Base-by-base conservation (phyloP, 345 rosid genomes). In the Salix brachista region DNA sequence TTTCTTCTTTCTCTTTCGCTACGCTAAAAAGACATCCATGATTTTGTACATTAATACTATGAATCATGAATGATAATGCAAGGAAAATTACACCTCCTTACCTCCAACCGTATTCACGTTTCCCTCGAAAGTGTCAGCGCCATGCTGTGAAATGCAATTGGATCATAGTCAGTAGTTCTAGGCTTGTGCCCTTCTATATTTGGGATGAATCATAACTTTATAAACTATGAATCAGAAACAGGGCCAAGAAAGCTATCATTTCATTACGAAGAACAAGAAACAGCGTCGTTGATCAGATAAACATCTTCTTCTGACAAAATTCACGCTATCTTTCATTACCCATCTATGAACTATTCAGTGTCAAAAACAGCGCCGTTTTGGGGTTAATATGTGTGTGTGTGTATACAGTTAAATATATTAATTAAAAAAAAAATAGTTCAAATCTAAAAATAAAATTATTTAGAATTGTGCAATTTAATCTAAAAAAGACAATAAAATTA, bases 1-100 rank as follows among this genome's bases (percentile, higher is more conserved):
- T 73, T 75, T 69, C 73, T 75, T 70, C 26, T n/a, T 44, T 39
- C 60, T 18, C 16, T 19, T 72, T 23, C 9, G 3, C 62, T 73
- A 37, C 1, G 42, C 13, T 67, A n/a, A 66, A 58, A 61, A 25
- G 50, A 36, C 21, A 18, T 37, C 72, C 69, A 71, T 71, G 48
- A 76, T 78, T 78, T 78, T 84, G 90, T 87, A 75, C 48, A 82
- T 78, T 37, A 54, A 72, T 67, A 71, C 79, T 19, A 1, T 23
- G 39, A 34, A 26, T 71, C 1, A 74, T n/a, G 73, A 83, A 42
- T 74, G 77, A 60, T 77, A 80, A 71, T 64, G 70, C 26, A 61
- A 34, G 85, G 44, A 69, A 80, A 76, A 65, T 21, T 41, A 1
- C 48, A 2, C 2, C 46, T 56, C 58, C 42, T 4, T 36, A 1